Evolutionary conservation across 192 early-diverging fungal genomes (phyloP).

Genomic region (Coemansia sp.): DNA sequence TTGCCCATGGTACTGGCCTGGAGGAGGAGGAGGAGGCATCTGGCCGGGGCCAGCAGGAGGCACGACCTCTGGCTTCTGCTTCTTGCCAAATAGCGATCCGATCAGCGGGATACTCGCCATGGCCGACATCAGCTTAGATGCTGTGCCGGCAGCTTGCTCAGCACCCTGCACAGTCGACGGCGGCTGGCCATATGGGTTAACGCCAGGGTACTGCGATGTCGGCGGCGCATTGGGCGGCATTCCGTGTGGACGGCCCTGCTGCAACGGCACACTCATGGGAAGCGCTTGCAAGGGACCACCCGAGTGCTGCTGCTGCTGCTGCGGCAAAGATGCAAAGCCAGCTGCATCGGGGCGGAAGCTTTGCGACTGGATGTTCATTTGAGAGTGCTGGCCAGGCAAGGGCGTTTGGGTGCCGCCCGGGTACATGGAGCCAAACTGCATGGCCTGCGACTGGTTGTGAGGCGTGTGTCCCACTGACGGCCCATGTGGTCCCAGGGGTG

Average conservation of each 20-base stretch:
- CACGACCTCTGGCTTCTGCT: conserved; percentile 8
- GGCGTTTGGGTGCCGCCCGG: conserved; percentile 22
- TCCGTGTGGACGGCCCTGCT: conserved; percentile 10
- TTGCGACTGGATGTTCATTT: conserved; percentile 7
- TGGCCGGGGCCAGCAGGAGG: not conserved
- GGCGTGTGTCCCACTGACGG: not conserved
- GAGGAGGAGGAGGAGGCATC: conserved; percentile 3
- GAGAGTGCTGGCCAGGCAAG: conserved; percentile 30
- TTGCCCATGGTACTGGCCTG: conserved; percentile 13
- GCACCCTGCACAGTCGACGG: conserved; percentile 1
- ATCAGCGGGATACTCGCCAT: conserved; percentile 44
- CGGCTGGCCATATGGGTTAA: conserved; percentile 1
- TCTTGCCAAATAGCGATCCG: conserved; percentile 37
- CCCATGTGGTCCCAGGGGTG: not conserved
- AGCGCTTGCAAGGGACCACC: not conserved
- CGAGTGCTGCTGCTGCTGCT: conserved; percentile 13
- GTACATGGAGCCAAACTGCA: conserved; percentile 9
- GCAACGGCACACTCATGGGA: conserved; percentile 15
- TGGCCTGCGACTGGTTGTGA: not conserved
- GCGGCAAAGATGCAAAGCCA: conserved; percentile 19
- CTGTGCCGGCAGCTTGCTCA: not conserved
- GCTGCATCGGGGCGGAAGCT: conserved; percentile 11
- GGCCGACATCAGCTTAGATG: conserved; percentile 38
- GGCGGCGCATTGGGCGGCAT: conserved; percentile 3
- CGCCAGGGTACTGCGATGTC: conserved; percentile 1